phyloP scores from a whole-genome alignment of 257 asterid species.

The Solanum piurae region DNA sequence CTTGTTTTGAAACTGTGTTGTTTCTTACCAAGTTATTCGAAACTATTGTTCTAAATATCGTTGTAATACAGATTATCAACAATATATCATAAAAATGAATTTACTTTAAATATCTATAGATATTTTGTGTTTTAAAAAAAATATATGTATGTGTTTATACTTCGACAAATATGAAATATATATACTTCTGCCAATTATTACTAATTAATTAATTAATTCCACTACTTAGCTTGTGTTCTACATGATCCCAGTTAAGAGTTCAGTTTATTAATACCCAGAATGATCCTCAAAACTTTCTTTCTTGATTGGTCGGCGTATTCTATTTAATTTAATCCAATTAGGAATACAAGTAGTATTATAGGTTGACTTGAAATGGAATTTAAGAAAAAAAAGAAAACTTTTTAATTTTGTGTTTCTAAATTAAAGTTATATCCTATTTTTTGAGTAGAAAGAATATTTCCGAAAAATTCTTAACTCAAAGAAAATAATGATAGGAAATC shows the following conservation, averaged over 20 bases:
- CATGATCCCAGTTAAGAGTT: background rate
- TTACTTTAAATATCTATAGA: background rate
- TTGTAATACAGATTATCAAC: too few species aligned
- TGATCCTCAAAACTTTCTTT: constrained; percentile 13
- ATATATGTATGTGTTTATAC: background rate
- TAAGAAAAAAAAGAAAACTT: too few species aligned
- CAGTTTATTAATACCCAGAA: background rate
- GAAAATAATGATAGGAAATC: background rate
- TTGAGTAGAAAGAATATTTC: background rate
- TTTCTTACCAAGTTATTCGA: too few species aligned
- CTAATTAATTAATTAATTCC: background rate
- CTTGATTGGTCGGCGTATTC: constrained; percentile 37
- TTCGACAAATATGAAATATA: background rate
- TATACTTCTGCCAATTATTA: background rate
- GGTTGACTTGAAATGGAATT: too few species aligned
- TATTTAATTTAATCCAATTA: background rate
- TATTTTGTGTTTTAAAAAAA: background rate
- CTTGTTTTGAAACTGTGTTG: too few species aligned
- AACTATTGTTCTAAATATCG: too few species aligned
- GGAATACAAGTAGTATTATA: background rate
- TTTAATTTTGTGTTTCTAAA: too few species aligned
- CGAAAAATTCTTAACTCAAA: background rate
- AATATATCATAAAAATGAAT: too few species aligned
- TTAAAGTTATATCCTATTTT: too few species aligned
- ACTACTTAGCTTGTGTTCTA: constrained; percentile 21